Percentiles rank a stretch among this genome's conserved stretches.
These are phyloP conservation scores for Podospora sp. DNA, from an alignment of 495 filamentous ascomycete genomes.

Conservation along the genomic window DNA sequence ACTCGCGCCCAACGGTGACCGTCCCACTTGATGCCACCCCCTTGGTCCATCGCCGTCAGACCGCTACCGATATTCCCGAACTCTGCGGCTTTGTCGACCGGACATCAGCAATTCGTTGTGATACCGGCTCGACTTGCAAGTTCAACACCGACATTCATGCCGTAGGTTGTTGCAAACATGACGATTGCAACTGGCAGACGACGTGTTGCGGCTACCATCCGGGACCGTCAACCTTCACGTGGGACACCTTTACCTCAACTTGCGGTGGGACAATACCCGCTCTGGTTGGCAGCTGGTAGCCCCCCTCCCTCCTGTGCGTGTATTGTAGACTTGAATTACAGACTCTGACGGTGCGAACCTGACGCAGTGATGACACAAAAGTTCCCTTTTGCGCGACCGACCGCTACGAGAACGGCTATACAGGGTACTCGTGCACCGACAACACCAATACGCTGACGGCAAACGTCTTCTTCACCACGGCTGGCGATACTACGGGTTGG, in stretches of 20 bases:
- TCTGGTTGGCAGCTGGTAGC: no score
- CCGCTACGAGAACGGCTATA: conserved; percentile 12
- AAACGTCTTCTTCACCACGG: conserved; percentile 6
- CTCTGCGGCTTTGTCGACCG: conserved; percentile 16
- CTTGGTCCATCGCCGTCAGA: neutral
- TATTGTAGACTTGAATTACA: no score
- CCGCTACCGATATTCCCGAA: neutral
- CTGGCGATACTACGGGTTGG: neutral
- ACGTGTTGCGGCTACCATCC: conserved; percentile 5
- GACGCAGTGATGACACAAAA: neutral
- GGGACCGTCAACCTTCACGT: no score
- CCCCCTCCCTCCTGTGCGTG: no score
- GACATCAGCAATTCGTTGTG: conserved; percentile 7
- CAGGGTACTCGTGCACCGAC: conserved; percentile 1
- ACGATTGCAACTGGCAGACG: conserved; percentile 11
- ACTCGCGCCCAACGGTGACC: no score
- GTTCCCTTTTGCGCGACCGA: neutral
- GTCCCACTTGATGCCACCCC: no score
- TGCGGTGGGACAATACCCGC: no score
- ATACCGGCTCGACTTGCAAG: conserved; percentile 10
- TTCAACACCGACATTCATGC: conserved; percentile 19
- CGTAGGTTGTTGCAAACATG: conserved; percentile 16
- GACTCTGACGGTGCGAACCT: no score
- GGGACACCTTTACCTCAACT: no score
- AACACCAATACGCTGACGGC: neutral